These are phyloP conservation scores for Rhizopogon vinicolor DNA, from an alignment of 768 basidiomycete genomes.

Conservation along the genomic window DNA sequence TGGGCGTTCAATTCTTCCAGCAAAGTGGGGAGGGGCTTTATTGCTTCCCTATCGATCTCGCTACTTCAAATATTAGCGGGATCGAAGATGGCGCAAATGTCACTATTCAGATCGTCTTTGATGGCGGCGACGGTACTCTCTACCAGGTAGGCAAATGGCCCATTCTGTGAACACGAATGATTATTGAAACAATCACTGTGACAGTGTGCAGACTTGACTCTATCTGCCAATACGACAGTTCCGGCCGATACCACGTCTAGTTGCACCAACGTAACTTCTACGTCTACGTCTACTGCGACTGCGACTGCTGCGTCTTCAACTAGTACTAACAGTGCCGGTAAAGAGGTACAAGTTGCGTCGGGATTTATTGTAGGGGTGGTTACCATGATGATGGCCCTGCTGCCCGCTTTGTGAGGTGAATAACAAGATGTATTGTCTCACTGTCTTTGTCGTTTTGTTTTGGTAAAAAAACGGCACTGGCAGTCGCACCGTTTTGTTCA, in stretches of 20 bases:
- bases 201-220: conserved; percentile 77
- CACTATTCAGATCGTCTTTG: conserved; percentile 63
- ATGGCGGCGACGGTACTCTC: conserved; percentile 68
- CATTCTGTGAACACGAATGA: not conserved
- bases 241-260: conserved; percentile 32
- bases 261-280: conserved; percentile 30
- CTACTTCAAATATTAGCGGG: conserved; percentile 40
- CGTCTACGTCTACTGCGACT: not conserved
- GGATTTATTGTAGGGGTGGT: conserved; percentile 6
- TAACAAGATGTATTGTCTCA: too few relatives aligned
- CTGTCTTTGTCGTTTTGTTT: not conserved
- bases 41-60: conserved; percentile 67
- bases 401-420: not conserved
- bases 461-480: too few relatives aligned
- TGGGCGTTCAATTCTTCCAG: conserved; percentile 45
- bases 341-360: conserved; percentile 5
- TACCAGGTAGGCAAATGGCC: conserved; percentile 48
- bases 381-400: not conserved
- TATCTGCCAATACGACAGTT: conserved; percentile 49
- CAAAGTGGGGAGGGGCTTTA: conserved; percentile 51
- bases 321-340: conserved; percentile 10
- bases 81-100: conserved; percentile 64
- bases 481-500: too few relatives aligned
- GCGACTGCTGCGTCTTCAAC: conserved; percentile 13
- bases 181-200: not conserved